These are phyloP conservation scores for Knoxdaviesia capensis DNA, from an alignment of 2,329 filamentous ascomycete species.

Conservation along the genomic window DNA sequence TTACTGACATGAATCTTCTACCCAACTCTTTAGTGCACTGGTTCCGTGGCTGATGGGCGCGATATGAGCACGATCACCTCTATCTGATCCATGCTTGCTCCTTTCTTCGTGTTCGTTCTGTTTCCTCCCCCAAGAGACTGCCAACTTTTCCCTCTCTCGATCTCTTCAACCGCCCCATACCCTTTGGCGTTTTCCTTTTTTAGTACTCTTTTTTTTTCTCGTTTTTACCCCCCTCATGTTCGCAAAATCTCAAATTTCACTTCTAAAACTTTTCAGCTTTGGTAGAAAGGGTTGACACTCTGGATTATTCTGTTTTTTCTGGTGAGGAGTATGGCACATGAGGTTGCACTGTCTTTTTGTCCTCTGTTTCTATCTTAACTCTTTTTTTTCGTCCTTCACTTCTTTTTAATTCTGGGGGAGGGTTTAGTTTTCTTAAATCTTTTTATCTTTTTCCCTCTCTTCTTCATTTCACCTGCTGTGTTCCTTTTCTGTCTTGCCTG, in stretches of 20 bases:
- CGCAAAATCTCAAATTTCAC: too few relatives aligned
- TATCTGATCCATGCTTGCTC: too few relatives aligned
- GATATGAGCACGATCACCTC: slow-evolving; percentile 14
- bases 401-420: background rate
- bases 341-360: slow-evolving; percentile 3
- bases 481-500: background rate
- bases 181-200: too few relatives aligned
- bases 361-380: slow-evolving; percentile 2
- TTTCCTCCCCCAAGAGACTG: too few relatives aligned
- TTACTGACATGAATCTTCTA: slow-evolving; percentile 1
- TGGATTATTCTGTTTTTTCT: too few relatives aligned
- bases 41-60: slow-evolving; percentile 32
- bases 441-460: slow-evolving; percentile 2
- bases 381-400: background rate
- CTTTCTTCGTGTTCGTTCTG: too few relatives aligned
- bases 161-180: too few relatives aligned
- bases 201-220: too few relatives aligned
- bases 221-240: too few relatives aligned
- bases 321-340: background rate
- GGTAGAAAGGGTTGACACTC: too few relatives aligned
- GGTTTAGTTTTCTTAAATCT: background rate
- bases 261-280: too few relatives aligned
- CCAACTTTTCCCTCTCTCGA: too few relatives aligned
- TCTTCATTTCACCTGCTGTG: slow-evolving; percentile 2
- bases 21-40: slow-evolving; percentile 15